Evolutionary conservation across 192 early-diverging fungal species (phyloP).

Genomic region (Mortierella alpina): DNA sequence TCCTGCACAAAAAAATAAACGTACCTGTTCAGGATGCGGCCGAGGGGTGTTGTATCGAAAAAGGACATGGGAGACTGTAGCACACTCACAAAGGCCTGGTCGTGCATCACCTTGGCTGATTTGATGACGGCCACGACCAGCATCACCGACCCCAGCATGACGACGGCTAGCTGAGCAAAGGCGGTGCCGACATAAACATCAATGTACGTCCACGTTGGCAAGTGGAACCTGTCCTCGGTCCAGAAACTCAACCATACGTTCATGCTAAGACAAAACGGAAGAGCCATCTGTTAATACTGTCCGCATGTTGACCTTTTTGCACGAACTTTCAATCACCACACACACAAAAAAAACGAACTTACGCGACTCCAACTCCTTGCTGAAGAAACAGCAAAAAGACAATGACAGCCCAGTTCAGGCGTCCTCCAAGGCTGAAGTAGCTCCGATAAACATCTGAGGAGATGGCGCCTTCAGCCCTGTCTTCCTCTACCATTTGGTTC

Average conservation of each 20-base stretch:
- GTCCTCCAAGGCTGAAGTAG: conserved; percentile 28
- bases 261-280: conserved; percentile 13
- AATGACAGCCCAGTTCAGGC: conserved; percentile 18
- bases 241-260: conserved; percentile 51
- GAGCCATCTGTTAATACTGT: background rate
- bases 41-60: conserved; percentile 76
- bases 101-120: conserved; percentile 70
- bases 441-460: conserved; percentile 24
- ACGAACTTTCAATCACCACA: background rate
- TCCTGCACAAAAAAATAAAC: background rate
- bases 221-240: conserved; percentile 23
- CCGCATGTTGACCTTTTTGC: background rate
- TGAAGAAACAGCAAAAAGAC: conserved; percentile 23
- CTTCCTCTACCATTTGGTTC: conserved; percentile 37
- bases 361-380: conserved; percentile 33
- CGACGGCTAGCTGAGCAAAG: conserved; percentile 28
- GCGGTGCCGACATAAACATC: conserved; percentile 39
- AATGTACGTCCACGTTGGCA: conserved; percentile 42
- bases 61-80: conserved; percentile 68
- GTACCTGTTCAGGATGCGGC: conserved; percentile 78
- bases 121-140: conserved; percentile 55
- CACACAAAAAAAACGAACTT: background rate
- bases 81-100: conserved; percentile 73
- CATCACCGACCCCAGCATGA: conserved; percentile 32
- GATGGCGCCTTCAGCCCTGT: conserved; percentile 24